Conservation (phyloP, 2,329 filamentous ascomycete species). For the Claviceps africana region DNA sequence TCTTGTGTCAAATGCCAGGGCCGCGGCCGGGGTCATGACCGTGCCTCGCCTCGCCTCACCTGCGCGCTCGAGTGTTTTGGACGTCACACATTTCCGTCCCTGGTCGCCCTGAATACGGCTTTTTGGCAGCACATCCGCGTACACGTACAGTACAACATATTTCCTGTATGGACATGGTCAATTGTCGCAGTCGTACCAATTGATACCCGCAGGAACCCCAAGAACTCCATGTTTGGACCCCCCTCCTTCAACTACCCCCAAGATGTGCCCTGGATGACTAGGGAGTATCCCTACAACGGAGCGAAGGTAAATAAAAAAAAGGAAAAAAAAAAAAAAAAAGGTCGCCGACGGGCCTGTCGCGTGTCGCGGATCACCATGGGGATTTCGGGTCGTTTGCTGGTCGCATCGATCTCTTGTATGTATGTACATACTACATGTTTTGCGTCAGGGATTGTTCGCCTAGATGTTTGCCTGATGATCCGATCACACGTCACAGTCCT, state of each 20-base stretch:
- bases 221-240: not conserved
- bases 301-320: too few relatives aligned
- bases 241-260: too few relatives aligned
- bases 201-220: not conserved
- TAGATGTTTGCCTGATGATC: not conserved
- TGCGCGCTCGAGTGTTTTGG: not conserved
- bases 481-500: not conserved
- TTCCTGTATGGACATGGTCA: not conserved
- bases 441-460: not conserved
- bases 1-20: too few relatives aligned
- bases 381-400: not conserved
- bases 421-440: too few relatives aligned
- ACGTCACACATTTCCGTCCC: not conserved
- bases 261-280: too few relatives aligned
- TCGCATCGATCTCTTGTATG: not conserved
- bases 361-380: not conserved
- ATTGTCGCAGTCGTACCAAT: slow-evolving; percentile 2
- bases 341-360: not conserved
- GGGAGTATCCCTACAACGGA: slow-evolving; percentile 1
- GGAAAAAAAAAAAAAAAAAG: too few relatives aligned
- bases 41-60: not conserved
- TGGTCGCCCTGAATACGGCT: not conserved
- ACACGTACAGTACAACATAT: not conserved
- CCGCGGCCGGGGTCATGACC: not conserved
- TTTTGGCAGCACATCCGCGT: not conserved